A percentile compares a stretch with the other conserved stretches of the same genome.
Conservation (phyloP, 1,139 yeast species). For the Blastobotrys petasosporus region DNA sequence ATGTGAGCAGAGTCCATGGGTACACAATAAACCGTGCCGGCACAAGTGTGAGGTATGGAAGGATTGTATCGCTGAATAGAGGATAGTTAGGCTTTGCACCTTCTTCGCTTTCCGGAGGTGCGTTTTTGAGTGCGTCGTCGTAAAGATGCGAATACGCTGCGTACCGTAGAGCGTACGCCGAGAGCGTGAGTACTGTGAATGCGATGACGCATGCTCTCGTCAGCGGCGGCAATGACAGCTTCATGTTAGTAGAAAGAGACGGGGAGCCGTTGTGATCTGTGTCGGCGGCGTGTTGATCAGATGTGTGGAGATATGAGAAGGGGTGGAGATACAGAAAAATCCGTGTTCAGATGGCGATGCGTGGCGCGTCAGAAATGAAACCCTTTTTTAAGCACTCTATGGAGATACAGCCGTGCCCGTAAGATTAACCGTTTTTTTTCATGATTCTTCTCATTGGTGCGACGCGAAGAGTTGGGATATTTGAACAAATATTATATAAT, state of each 20-base stretch:
- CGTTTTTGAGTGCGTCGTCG: slow-evolving; percentile 3
- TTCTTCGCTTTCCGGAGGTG: slow-evolving; percentile 9
- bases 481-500: no score
- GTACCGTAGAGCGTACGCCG: slow-evolving; percentile 31
- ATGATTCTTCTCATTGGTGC: no score
- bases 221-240: slow-evolving; percentile 36
- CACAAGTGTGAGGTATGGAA: slow-evolving; percentile 64
- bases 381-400: no score
- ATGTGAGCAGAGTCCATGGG: slow-evolving; percentile 73
- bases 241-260: slow-evolving; percentile 11
- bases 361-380: no score
- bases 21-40: slow-evolving; percentile 55
- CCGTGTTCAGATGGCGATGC: no score
- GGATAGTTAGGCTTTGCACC: slow-evolving; percentile 4
- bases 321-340: not conserved
- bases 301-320: no score
- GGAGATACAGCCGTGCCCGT: no score
- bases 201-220: slow-evolving; percentile 34
- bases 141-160: slow-evolving; percentile 17
- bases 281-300: no score
- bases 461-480: no score
- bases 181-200: slow-evolving; percentile 30
- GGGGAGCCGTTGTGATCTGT: no score
- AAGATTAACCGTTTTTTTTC: no score
- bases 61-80: slow-evolving; percentile 37